Base-by-base conservation (phyloP, 2,329 filamentous ascomycete species). In the Mariannaea sp. region DNA sequence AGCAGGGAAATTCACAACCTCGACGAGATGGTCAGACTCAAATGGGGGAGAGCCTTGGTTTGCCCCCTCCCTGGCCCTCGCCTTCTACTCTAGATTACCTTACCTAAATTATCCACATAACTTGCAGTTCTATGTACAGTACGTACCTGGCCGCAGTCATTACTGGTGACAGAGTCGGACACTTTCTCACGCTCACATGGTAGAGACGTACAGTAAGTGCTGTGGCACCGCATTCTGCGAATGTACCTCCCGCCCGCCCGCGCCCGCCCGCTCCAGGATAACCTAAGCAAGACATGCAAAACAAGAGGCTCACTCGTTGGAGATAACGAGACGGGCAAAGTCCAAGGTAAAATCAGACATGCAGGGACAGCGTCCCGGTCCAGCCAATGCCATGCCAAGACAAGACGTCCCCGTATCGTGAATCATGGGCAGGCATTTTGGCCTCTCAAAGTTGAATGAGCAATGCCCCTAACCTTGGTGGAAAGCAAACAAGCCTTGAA, bases 261-360 rank as follows among this genome's bases (percentile, higher is more conserved):
- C 51, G 44, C 43, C 43, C 39, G 43, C 39, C 46, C 43, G 16
- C 19, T n/a, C 17, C 40, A 45, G 44, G 44, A 49, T 10, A 17
- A 8, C 33, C 44, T 40, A 40, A 45, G 45, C 50, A 39, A 54
- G 33, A 36, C 44, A 32, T 29, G 30, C n/a, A 24, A 43, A 29
- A 49, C 39, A 41, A 20, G 48, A 41, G 39, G 44, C 50, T 35
- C 36, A 36, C 36, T 41, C 22, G 29, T 30, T 41, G 8, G 40
- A 54, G 44, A 49, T 49, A 49, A 38, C 47, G 36, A 48, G 42
- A 22, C 43, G 45, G 44, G 51, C 51, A 41, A 49, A 32, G 51
- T 32, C 38, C 36, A 48, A 39, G 50, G 49, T 53, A 53, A 53
- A 24, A 3, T 39, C 36, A 24, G 35, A 39, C 35, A 49, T 49